Evolutionary conservation across 1,284 basidiomycete species (phyloP), one percentile per base, ranked within the genome.

Genomic region (Entoloma clypeatum): DNA sequence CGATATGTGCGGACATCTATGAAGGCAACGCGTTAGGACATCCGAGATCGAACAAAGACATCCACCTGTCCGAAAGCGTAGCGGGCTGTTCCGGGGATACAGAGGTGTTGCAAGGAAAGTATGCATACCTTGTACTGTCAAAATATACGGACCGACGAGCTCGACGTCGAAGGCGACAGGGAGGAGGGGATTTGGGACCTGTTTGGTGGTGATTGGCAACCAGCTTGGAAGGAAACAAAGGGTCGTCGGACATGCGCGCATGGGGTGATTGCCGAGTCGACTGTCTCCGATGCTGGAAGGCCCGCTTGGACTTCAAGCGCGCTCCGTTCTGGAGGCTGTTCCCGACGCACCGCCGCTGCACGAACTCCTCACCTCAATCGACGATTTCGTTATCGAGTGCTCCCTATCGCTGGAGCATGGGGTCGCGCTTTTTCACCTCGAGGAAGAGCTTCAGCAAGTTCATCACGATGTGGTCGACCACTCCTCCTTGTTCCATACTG

Each of bases 1-100:
- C 88, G 60, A 91, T 86, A 54, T 78, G 79, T 48, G 86, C 82
- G 50, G 81, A 81, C 84, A 86, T 86, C 81, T 82, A 52, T 16
- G 47, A 30, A 29, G 45, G 51, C 41, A 38, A 40, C 36, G 49
- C 43, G 49, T 60, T 39, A 54, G 53, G 59, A 58, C 69, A 76
- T 72, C 73, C 52, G 39, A 22, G 44, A 30, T 36, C 19, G 34
- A 41, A 21, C 25, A 14, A 11, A 27, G 8, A 25, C 53, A 61
- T 61, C 59, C 59, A 61, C 34, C 50, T 19, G n/a, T 38, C 30
- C 29, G 30, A 26, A 37, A 24, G 36, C 17, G 26, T 25, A 25
- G n/a, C 28, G 14, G 18, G 7, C 14, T 25, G 17, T 16, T 13
- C 23, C 13, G n/a, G 36, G 28, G 19, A 40, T 49, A 45, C 50